Percentiles rank a stretch among this genome's conserved stretches.
Evolutionary conservation across 352 stramenopile genomes (phyloP).

Genomic region (Globisporangium barbulae): DNA sequence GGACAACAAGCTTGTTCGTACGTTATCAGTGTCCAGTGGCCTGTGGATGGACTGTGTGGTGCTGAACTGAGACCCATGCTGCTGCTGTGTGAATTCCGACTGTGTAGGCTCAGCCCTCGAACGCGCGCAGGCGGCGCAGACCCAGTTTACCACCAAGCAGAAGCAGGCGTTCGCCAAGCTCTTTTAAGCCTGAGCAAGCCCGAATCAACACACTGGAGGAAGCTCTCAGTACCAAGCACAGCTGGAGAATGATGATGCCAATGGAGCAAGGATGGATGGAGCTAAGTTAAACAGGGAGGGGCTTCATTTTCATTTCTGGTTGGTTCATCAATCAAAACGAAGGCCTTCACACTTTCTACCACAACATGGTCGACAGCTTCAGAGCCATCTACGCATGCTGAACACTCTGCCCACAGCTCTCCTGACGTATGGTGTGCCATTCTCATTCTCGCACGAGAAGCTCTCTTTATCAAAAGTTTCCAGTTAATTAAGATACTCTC

Average conservation of each 20-base stretch:
- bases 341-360: constrained; percentile 17
- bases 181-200: constrained; percentile 15
- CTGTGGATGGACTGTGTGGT: not conserved
- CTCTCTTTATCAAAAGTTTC: constrained; percentile 7
- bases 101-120: constrained; percentile 24
- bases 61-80: not conserved
- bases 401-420: not conserved
- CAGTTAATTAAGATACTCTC: constrained; percentile 10
- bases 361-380: constrained; percentile 1
- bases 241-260: not conserved
- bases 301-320: constrained; percentile 30
- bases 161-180: constrained; percentile 33
- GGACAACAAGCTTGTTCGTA: constrained; percentile 41
- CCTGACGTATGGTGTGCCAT: not conserved
- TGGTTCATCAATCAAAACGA: constrained; percentile 18
- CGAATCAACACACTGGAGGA: no score
- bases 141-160: constrained; percentile 38
- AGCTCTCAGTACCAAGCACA: no score
- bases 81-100: not conserved
- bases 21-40: not conserved
- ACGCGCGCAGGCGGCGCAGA: constrained; percentile 26
- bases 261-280: not conserved
- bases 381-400: not conserved
- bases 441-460: not conserved
- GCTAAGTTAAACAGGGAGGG: constrained; percentile 67